phyloP scores from a whole-genome alignment of 2,329 filamentous ascomycete species.

The Botrytis tulipae region DNA sequence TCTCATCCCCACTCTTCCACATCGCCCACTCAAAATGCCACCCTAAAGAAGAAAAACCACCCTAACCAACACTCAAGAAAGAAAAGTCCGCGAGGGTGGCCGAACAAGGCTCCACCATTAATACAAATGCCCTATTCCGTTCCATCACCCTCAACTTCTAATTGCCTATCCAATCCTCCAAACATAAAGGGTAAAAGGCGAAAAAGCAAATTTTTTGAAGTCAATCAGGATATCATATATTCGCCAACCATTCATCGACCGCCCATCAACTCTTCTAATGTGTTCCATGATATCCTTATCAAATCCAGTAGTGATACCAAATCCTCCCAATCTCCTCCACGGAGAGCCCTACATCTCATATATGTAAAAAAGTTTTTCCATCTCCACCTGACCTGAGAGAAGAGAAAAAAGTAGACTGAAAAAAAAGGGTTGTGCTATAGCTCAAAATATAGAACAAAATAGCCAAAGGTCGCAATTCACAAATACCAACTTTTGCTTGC shows the following conservation, averaged over 20 bases:
- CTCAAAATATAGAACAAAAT: conserved; percentile 7
- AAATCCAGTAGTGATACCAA: conserved; percentile 7
- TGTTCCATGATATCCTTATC: conserved; percentile 17
- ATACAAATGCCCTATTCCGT: conserved; percentile 15
- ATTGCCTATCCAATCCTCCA: background rate
- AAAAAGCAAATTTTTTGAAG: conserved; percentile 6
- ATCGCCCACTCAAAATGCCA: background rate
- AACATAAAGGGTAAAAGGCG: conserved; percentile 2
- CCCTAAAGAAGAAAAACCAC: background rate
- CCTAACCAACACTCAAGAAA: background rate
- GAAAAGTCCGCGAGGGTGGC: background rate
- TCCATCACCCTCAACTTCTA: conserved; percentile 12
- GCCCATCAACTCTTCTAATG: conserved; percentile 15
- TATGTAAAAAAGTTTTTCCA: conserved; percentile 14
- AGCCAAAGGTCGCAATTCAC: background rate
- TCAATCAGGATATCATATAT: conserved; percentile 21
- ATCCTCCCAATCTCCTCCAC: conserved; percentile 10
- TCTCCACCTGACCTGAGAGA: conserved; percentile 9
- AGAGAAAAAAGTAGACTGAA: conserved; percentile 2
- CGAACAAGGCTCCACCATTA: conserved; percentile 16
- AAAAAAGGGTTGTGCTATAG: background rate
- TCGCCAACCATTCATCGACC: conserved; percentile 18
- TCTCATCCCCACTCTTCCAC: background rate
- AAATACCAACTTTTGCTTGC: conserved; percentile 13
- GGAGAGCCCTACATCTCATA: conserved; percentile 18